A percentile compares a stretch with the other conserved stretches of the same genome.
Evolutionary conservation across 1,284 basidiomycete species (phyloP).

Genomic region (Moniliella sp.): DNA sequence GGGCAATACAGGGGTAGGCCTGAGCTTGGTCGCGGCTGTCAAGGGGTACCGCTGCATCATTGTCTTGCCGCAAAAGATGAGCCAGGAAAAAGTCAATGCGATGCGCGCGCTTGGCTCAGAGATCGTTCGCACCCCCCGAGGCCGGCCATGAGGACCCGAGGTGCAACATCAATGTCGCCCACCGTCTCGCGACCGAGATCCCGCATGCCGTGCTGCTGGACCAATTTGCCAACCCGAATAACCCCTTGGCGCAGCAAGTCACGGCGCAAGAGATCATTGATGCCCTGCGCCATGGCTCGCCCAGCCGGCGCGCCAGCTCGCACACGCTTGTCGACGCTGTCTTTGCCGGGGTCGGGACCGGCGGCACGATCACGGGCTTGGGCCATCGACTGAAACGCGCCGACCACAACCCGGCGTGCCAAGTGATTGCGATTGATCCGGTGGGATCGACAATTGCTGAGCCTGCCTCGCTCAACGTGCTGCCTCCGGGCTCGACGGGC

Average conservation of each 20-base stretch:
- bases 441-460: slow-evolving; percentile 67
- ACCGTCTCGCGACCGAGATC: slow-evolving; percentile 53
- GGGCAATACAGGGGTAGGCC: slow-evolving; percentile 60
- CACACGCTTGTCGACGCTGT: neutral
- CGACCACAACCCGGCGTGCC: slow-evolving; percentile 19
- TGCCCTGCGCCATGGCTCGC: too few species aligned
- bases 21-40: slow-evolving; percentile 58
- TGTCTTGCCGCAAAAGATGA: slow-evolving; percentile 83
- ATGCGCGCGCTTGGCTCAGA: slow-evolving; percentile 75
- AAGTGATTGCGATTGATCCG: slow-evolving; percentile 70
- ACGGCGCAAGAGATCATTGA: slow-evolving; percentile 25
- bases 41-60: slow-evolving; percentile 64
- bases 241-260: slow-evolving; percentile 17
- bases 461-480: slow-evolving; percentile 46
- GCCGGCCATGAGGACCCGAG: slow-evolving; percentile 62
- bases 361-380: slow-evolving; percentile 73
- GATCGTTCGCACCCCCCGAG: slow-evolving; percentile 74
- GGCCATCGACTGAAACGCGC: slow-evolving; percentile 48
- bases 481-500: slow-evolving; percentile 40
- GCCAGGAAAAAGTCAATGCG: slow-evolving; percentile 75
- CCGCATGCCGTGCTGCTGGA: slow-evolving; percentile 72
- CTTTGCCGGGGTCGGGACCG: slow-evolving; percentile 76
- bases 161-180: slow-evolving; percentile 80
- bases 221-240: slow-evolving; percentile 54
- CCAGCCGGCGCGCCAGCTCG: neutral